Base-by-base conservation (phyloP, 352 stramenopile species). In the Phytophthora foliorum region DNA sequence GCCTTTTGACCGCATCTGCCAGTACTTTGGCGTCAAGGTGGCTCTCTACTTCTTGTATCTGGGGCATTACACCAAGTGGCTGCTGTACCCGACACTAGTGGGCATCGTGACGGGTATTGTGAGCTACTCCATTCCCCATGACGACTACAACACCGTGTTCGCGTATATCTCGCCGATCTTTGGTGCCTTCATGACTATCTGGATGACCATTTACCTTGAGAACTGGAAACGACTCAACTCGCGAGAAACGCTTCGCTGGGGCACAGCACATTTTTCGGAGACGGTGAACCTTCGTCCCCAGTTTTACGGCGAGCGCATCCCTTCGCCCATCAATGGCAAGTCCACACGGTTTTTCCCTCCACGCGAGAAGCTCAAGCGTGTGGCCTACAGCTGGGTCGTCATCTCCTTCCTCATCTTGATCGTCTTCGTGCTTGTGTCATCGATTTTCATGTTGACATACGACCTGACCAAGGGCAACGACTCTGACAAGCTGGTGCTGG, bases 31-130 rank as follows among this genome's bases (percentile, higher is more conserved):
- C 52, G 86, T 91, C 61, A 92, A 99, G 74, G 92, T 99, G 57
- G 92, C 93, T 21, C 97, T 99, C 58, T 99, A 99, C 80, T 99
- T 99, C 72, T 78, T 98, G 34, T 99, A 97, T 88, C 65, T 99
- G 22, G 94, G 98, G 14, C 95, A 99, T 77, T 98, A 96, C 75
- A 98, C 96, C 38, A 94, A 95, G 58, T 98, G 97, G 86, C 81
- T 99, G 27, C 69, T 98, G n/a, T 97, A 97, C 56, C 89, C 97
- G 21, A 95, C 92, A 39, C 56, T 99, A 19, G 66, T 98, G 44
- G 97, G 97, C 4, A 78, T 95, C 42, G 57, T 98, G 31, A 91
- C 98, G 29, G 94, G 95, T 16, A 86, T 98, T 16, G 71, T 91
- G 36, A 84, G 88, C 44, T 86, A 86, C 58, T 63, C 75, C 24